Evolutionary conservation across 495 filamentous ascomycete species (phyloP).

Genomic region (Hypoxylon trugodes): DNA sequence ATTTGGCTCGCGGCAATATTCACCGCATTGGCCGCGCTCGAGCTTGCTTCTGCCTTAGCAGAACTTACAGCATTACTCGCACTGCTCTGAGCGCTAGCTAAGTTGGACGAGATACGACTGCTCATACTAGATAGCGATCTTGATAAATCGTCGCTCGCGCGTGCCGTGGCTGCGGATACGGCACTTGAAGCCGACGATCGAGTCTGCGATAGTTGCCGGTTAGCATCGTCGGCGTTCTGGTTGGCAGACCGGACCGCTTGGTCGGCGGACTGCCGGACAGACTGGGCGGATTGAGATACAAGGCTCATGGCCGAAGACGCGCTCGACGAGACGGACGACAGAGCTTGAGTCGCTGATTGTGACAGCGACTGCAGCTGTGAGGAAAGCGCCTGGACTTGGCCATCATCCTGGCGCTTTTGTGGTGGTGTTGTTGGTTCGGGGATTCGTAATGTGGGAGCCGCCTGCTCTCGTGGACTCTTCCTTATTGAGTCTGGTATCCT

Average conservation of each 20-base stretch:
- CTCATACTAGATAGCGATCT: slow-evolving; percentile 40
- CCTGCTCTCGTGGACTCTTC: slow-evolving; percentile 26
- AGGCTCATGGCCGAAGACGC: slow-evolving; percentile 42
- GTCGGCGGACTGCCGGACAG: slow-evolving; percentile 39
- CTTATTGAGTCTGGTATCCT: slow-evolving; percentile 24
- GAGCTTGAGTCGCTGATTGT: slow-evolving; percentile 47
- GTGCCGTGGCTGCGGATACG: slow-evolving; percentile 39
- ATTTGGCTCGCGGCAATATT: slow-evolving; percentile 48
- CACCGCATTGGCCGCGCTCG: slow-evolving; percentile 40
- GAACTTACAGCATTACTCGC: slow-evolving; percentile 35
- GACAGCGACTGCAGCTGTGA: slow-evolving; percentile 47
- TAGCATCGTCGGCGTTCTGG: slow-evolving; percentile 50
- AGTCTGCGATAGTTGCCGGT: slow-evolving; percentile 48
- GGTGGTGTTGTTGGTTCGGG: slow-evolving; percentile 34
- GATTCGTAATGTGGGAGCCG: slow-evolving; percentile 24
- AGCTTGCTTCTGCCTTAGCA: slow-evolving; percentile 38
- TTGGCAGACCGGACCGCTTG: slow-evolving; percentile 40
- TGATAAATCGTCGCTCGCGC: slow-evolving; percentile 34
- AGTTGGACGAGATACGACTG: slow-evolving; percentile 28
- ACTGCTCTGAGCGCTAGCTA: slow-evolving; percentile 39
- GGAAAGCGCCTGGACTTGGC: slow-evolving; percentile 53
- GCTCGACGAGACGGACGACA: slow-evolving; percentile 45
- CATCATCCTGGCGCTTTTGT: slow-evolving; percentile 49
- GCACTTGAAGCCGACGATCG: slow-evolving; percentile 46
- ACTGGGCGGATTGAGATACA: slow-evolving; percentile 42